phyloP scores from a whole-genome alignment of 1,139 yeast genomes.

The Candida albicans region DNA sequence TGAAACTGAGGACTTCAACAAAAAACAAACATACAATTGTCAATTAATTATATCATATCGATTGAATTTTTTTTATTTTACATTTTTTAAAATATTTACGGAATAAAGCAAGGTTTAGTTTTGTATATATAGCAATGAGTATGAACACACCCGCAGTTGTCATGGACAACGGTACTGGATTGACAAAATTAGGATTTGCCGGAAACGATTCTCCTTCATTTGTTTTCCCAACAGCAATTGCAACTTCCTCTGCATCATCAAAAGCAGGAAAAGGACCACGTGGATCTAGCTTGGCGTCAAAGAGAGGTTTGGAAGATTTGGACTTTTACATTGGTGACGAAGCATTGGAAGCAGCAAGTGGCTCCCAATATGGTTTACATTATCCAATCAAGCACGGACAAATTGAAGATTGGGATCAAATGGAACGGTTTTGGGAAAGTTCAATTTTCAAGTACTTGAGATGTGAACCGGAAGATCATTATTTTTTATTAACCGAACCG shows the following conservation, averaged over 20 bases:
- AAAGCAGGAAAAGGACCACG: constrained; percentile 39
- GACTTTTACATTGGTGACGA: constrained; percentile 96
- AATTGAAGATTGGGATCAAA: constrained; percentile 98
- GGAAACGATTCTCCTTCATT: constrained; percentile 98
- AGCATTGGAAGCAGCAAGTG: constrained; percentile 85
- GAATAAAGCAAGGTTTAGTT: too few species aligned
- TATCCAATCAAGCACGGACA: constrained; percentile 98
- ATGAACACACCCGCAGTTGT: constrained; percentile 90
- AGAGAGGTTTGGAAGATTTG: constrained; percentile 91
- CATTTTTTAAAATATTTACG: too few species aligned
- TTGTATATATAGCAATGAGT: constrained; percentile 36
- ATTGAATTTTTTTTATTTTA: too few species aligned
- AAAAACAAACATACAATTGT: too few species aligned
- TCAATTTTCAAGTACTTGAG: constrained; percentile 93
- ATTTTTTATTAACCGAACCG: constrained; percentile 92
- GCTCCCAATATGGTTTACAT: constrained; percentile 82
- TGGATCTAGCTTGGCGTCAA: constrained; percentile 55
- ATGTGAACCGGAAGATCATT: constrained; percentile 98
- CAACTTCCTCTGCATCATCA: constrained; percentile 60
- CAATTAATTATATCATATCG: too few species aligned
- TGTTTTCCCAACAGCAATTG: constrained; percentile 96
- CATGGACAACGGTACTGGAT: constrained; percentile 98
- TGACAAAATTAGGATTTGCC: constrained; percentile 96
- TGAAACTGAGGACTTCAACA: too few species aligned
- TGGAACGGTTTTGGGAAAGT: constrained; percentile 99